Evolutionary conservation across 164 flowering plant genomes (phyloP).

Genomic region (Malania oleifera): DNA sequence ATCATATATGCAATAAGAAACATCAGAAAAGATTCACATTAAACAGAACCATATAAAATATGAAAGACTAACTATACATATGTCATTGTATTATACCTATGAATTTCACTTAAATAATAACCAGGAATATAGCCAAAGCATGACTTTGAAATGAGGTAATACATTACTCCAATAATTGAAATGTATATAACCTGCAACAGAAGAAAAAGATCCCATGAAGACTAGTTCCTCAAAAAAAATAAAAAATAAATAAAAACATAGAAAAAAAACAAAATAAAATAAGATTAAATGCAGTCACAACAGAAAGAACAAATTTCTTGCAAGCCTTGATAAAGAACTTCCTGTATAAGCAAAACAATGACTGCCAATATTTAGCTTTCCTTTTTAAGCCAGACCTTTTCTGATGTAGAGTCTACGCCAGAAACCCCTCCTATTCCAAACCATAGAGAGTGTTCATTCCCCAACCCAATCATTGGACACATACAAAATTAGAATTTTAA

Average conservation of each 20-base stretch:
- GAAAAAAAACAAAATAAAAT: too few relatives aligned
- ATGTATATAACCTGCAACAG: slow-evolving; percentile 60
- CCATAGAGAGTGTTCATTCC: too few relatives aligned
- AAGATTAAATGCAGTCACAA: not conserved
- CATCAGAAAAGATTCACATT: not conserved
- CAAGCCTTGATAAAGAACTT: too few relatives aligned
- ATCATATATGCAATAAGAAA: slow-evolving; percentile 10
- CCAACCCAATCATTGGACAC: too few relatives aligned
- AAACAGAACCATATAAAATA: not conserved
- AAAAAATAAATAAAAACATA: slow-evolving; percentile 1
- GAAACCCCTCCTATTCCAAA: not conserved
- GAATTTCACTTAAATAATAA: slow-evolving; percentile 65
- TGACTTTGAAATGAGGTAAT: slow-evolving; percentile 49
- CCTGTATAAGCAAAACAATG: too few relatives aligned
- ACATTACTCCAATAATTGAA: slow-evolving; percentile 69
- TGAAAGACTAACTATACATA: slow-evolving; percentile 1
- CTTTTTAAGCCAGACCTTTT: too few relatives aligned
- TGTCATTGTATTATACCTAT: slow-evolving; percentile 48
- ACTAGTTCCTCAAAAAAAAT: too few relatives aligned
- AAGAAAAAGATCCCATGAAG: too few relatives aligned
- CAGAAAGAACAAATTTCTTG: too few relatives aligned
- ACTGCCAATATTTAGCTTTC: too few relatives aligned
- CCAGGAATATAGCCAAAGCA: slow-evolving; percentile 81
- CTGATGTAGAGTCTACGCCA: not conserved
- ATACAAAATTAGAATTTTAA: too few relatives aligned